A percentile compares a stretch with the other conserved stretches of the same genome.
Conservation (phyloP, 1,284 basidiomycete species). For the Salmacisia buchloeana region DNA sequence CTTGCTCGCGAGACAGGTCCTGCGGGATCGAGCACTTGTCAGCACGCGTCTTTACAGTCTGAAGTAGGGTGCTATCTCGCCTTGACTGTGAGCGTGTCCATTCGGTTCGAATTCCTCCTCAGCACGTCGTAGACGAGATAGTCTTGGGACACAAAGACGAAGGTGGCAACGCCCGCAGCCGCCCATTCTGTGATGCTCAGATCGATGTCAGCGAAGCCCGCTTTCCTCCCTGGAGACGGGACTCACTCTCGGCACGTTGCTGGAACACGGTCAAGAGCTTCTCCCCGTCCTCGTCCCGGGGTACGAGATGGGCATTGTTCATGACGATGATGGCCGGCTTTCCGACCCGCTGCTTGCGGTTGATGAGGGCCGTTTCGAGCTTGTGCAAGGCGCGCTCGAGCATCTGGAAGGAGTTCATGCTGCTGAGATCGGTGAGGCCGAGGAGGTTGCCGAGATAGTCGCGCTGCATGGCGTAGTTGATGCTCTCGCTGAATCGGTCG, state of each 20-base stretch:
- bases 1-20: slow-evolving; percentile 33
- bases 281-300: slow-evolving; percentile 36
- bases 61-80: not conserved
- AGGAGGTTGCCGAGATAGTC: slow-evolving; percentile 45
- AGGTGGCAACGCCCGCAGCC: slow-evolving; percentile 35
- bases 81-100: slow-evolving; percentile 43
- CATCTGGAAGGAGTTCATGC: slow-evolving; percentile 38
- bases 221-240: not conserved
- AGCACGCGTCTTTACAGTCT: not conserved
- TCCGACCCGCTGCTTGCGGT: slow-evolving; percentile 26
- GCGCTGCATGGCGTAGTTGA: slow-evolving; percentile 43
- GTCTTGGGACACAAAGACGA: slow-evolving; percentile 39
- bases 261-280: slow-evolving; percentile 41
- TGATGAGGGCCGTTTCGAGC: slow-evolving; percentile 39
- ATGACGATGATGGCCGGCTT: slow-evolving; percentile 44
- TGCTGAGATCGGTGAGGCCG: slow-evolving; percentile 37
- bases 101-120: slow-evolving; percentile 36
- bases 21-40: not conserved
- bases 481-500: slow-evolving; percentile 40
- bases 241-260: slow-evolving; percentile 36
- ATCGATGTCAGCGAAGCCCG: not conserved
- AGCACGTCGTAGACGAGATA: slow-evolving; percentile 42
- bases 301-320: slow-evolving; percentile 40
- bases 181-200: slow-evolving; percentile 30
- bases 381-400: slow-evolving; percentile 43